Evolutionary conservation across 306 rosid species (phyloP).

Genomic region (Hippophae tibetana): DNA sequence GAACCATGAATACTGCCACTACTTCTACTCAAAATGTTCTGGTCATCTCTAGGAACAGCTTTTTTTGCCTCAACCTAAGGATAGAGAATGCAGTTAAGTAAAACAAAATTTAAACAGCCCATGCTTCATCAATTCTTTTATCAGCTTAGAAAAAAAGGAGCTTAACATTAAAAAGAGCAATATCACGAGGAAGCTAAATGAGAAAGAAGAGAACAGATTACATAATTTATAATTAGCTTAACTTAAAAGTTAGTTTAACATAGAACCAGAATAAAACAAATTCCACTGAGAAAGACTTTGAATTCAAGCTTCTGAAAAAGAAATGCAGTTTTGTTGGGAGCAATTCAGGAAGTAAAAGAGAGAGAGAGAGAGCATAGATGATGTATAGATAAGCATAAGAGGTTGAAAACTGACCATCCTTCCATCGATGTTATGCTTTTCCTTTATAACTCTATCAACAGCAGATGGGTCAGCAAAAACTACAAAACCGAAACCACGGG

Average conservation of each 20-base stretch:
- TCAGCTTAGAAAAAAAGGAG: slow-evolving; percentile 14
- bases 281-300: background rate
- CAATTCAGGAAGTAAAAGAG: slow-evolving; percentile 9
- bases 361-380: slow-evolving; percentile 17
- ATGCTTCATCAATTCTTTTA: slow-evolving; percentile 3
- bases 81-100: slow-evolving; percentile 19
- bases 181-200: background rate
- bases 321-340: slow-evolving; percentile 1
- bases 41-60: slow-evolving; percentile 94
- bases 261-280: background rate
- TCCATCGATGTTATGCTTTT: slow-evolving; percentile 96
- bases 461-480: slow-evolving; percentile 75
- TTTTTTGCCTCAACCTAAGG: slow-evolving; percentile 87
- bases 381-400: slow-evolving; percentile 9
- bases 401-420: slow-evolving; percentile 60
- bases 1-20: slow-evolving; percentile 74
- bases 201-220: background rate
- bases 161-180: slow-evolving; percentile 1
- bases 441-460: slow-evolving; percentile 71
- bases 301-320: slow-evolving; percentile 7
- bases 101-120: background rate
- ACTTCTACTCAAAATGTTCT: slow-evolving; percentile 53
- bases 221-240: slow-evolving; percentile 12
- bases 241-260: slow-evolving; percentile 17
- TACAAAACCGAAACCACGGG: slow-evolving; percentile 93